Evolutionary conservation across 2,329 filamentous ascomycete genomes (phyloP), one percentile per base, ranked within the genome.

Genomic region (Aspergillus unguis): DNA sequence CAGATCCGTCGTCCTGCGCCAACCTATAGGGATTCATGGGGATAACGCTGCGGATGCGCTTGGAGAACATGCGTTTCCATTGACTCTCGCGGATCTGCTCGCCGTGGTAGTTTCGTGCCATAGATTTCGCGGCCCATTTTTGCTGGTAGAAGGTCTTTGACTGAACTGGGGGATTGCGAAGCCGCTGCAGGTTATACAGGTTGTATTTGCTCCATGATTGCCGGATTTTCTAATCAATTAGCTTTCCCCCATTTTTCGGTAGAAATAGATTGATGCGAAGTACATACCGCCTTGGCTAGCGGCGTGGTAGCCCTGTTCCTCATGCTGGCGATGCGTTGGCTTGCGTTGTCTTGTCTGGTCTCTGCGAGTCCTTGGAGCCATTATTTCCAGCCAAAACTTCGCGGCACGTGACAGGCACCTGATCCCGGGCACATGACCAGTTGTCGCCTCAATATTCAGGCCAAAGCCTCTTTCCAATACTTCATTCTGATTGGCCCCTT

Each of bases 191-290:
- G 75, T 96, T 96, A 83, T 89, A 99, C 58, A 99, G 81, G 70
- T 95, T 96, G 80, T 90, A 91, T 77, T 96, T 95, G 80, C 90
- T 95, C 94, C 92, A 96, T 78, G 91, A 90, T 79, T 94, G 89
- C 65, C 92, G 87, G 72, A 96, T 72, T 88, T 90, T 95, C 92
- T 97, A 69, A 5, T n/a, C 6, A 25, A 26, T 7, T n/a, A 49
- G 52, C 9, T 35, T 43, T 33, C 32, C 48, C 43, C 48, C 33
- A n/a, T 32, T 4, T 6, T 8, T 44, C 9, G 2, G 8, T 9
- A 23, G n/a, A 5, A 26, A 32, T n/a, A 8, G 25, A 23, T n/a
- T 3, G 4, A 25, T 4, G n/a, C 23, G 23, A 25, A 11, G 25
- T 29, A 27, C 54, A 26, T 71, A 75, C 72, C 48, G 71, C 65